Evolutionary conservation across 179 eudicot genomes (phyloP), one percentile per base, ranked within the genome.

Genomic region (Corrigiola litoralis): DNA sequence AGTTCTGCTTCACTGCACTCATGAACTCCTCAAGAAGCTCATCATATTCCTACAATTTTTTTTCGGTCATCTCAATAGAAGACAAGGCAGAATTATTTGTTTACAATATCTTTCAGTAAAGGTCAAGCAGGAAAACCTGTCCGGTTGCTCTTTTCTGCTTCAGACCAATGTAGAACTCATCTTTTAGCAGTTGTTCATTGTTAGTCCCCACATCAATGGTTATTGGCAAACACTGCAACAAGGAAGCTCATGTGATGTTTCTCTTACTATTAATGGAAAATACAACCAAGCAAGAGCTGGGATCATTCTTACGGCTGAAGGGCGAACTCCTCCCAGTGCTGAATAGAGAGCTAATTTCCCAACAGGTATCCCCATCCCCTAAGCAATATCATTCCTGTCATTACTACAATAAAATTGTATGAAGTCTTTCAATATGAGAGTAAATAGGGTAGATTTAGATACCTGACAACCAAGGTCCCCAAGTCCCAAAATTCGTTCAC

Each of bases 391-490:
- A 27, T 50, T 1, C 37, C 13, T 42, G 21, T 7, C 12, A 8
- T 2, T 6, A 61, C 27, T 27, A 18, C 66, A 2, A 52, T 29
- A 33, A 70, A 42, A 41, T 28, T 27, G 20, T 27, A 34, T 12
- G 13, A 21, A 44, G 47, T 48, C 6, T 31, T 16, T 16, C 17
- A 38, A 38, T 17, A 18, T 17, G 14, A 38, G 9, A 29, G 11
- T 47, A 20, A 58, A 27, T 0, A 13, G 25, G 42, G 6, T 47
- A 63, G 4, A 17, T 56, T 68, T 54, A 57, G 14, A 12, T 54
- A 92, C 98, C 92, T 92, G 98, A 77, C 92, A 85, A 23, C 98
- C 98, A 67, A 92, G 95, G 80, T 92, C 98, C 14, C 98, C 96
- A 29, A 92, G 95, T 66, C 98, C 98, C 78, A 92, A 75, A 66